These are phyloP conservation scores for Pseudogymnoascus sp. DNA, from an alignment of 2,329 filamentous ascomycete species.

Conservation along the genomic window DNA sequence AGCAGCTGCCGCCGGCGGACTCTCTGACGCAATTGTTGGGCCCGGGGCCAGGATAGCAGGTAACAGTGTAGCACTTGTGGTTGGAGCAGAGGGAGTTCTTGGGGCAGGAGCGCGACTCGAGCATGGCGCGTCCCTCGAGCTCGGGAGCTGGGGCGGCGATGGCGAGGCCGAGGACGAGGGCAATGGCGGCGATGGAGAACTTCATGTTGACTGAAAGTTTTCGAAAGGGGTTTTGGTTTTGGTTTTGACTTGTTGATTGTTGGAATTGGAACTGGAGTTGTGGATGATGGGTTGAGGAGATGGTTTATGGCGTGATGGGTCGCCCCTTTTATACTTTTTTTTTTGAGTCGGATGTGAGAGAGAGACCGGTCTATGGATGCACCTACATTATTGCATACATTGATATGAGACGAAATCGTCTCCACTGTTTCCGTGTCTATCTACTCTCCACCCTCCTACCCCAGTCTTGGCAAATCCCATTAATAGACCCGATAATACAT, in stretches of 20 bases:
- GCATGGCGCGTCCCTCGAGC: conserved; percentile 11
- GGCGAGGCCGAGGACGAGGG: conserved; percentile 11
- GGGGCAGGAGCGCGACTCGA: background rate
- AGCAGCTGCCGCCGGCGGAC: background rate
- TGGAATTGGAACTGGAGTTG: background rate
- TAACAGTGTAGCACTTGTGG: background rate
- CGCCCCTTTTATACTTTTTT: background rate
- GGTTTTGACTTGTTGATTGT: background rate
- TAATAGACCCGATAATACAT: background rate
- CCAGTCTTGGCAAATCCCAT: background rate
- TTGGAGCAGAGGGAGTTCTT: background rate
- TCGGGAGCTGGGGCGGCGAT: conserved; percentile 19
- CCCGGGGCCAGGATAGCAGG: background rate
- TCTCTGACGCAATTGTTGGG: background rate
- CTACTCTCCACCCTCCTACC: background rate
- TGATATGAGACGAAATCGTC: background rate
- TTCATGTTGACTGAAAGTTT: background rate
- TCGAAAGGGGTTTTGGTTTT: background rate
- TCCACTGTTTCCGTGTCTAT: background rate
- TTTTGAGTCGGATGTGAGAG: background rate
- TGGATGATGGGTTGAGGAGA: background rate
- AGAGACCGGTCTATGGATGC: background rate
- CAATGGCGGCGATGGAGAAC: background rate
- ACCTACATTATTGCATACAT: background rate
- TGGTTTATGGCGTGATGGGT: background rate